phyloP scores from a whole-genome alignment of 1,284 basidiomycete genomes.

The Boletus semigastroideus region DNA sequence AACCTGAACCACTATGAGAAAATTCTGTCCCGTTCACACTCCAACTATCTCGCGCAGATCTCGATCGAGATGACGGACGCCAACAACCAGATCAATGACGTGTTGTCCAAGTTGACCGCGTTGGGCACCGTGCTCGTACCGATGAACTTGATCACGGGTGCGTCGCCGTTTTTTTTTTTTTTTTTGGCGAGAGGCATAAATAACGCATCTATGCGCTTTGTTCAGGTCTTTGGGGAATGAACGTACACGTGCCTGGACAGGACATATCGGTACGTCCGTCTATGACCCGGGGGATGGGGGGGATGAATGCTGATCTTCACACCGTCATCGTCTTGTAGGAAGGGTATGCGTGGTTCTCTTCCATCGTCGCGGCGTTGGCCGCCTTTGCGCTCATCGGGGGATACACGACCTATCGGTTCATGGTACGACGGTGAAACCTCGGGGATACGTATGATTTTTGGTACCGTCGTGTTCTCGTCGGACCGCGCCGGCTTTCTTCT shows the following conservation, averaged over 20 bases:
- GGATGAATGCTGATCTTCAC: too few relatives aligned
- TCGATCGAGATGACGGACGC: slow-evolving; percentile 99
- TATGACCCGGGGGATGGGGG: too few relatives aligned
- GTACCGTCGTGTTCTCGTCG: too few relatives aligned
- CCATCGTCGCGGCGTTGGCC: slow-evolving; percentile 78
- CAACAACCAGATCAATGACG: slow-evolving; percentile 99
- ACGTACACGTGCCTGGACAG: slow-evolving; percentile 90
- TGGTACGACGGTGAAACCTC: slow-evolving; percentile 49
- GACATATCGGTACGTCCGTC: slow-evolving; percentile 42
- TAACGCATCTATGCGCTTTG: too few relatives aligned
- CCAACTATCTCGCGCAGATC: slow-evolving; percentile 98
- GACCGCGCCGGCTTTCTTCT: too few relatives aligned
- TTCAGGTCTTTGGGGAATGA: slow-evolving; percentile 84
- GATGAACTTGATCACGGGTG: slow-evolving; percentile 93
- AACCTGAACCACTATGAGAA: slow-evolving; percentile 99
- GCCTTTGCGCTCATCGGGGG: slow-evolving; percentile 81
- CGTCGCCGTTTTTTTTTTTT: background rate
- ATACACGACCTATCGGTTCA: slow-evolving; percentile 79
- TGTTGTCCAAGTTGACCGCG: slow-evolving; percentile 97
- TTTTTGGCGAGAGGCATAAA: too few relatives aligned
- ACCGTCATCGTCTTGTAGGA: slow-evolving; percentile 20
- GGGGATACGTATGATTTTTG: background rate
- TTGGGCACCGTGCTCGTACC: slow-evolving; percentile 97
- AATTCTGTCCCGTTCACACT: slow-evolving; percentile 97
- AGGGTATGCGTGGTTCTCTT: slow-evolving; percentile 77